Percentiles rank a stretch among this genome's conserved stretches.
phyloP scores from a whole-genome alignment of 2,329 filamentous ascomycete genomes.

The Microdochium nivale region DNA sequence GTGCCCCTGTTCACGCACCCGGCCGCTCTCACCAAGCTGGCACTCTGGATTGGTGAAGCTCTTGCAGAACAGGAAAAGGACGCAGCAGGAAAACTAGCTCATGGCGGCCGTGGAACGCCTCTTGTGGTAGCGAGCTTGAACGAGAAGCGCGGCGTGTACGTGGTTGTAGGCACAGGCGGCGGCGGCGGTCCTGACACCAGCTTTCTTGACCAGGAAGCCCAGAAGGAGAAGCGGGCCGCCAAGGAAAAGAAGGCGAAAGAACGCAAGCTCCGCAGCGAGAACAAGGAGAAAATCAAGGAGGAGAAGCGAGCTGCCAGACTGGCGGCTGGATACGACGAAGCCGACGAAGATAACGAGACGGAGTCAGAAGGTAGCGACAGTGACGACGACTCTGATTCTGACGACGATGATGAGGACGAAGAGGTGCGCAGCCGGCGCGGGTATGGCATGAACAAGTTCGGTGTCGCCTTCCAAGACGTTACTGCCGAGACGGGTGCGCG shows the following conservation, averaged over 20 bases:
- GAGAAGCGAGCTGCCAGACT: constrained; percentile 53
- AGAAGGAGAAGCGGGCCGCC: constrained; percentile 53
- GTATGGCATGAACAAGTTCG: constrained; percentile 81
- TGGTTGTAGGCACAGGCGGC: constrained; percentile 87
- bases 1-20: constrained; percentile 88
- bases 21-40: constrained; percentile 84
- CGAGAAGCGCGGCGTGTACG: constrained; percentile 77
- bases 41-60: constrained; percentile 89
- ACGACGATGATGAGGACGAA: constrained; percentile 45
- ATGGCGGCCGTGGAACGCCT: constrained; percentile 67
- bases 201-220: constrained; percentile 58
- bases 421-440: constrained; percentile 49
- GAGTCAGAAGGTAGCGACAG: constrained; percentile 45
- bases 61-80: constrained; percentile 84
- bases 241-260: constrained; percentile 55
- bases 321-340: constrained; percentile 37
- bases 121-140: constrained; percentile 87
- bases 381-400: constrained; percentile 33
- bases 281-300: constrained; percentile 49
- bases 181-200: constrained; percentile 69
- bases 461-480: constrained; percentile 91
- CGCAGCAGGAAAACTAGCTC: constrained; percentile 56
- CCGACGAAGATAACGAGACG: constrained; percentile 39
- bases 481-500: constrained; percentile 83
- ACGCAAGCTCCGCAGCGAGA: constrained; percentile 47